Conservation (phyloP, 495 filamentous ascomycete species). For the Penicillium argentinense region DNA sequence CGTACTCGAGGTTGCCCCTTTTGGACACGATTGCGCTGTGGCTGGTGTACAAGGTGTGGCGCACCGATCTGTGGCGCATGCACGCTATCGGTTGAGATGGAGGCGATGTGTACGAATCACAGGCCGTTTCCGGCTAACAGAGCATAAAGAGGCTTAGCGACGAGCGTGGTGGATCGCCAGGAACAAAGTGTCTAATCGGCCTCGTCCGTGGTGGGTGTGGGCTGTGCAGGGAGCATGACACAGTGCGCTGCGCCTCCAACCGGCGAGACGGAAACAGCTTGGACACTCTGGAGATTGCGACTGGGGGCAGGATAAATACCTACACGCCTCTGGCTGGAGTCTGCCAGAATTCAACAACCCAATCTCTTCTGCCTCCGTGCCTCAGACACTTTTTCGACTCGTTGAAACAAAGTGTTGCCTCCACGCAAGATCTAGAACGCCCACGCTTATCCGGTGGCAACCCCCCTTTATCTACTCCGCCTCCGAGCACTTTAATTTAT, state of each 20-base stretch:
- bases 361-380: too few relatives aligned
- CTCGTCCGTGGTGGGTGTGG: slow-evolving; percentile 1
- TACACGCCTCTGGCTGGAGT: not conserved
- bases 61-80: not conserved
- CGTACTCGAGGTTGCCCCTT: too few relatives aligned
- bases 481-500: not conserved
- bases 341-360: too few relatives aligned
- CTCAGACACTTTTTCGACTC: too few relatives aligned
- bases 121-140: not conserved
- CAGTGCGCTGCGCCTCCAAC: slow-evolving; percentile 1
- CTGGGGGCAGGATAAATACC: not conserved
- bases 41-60: not conserved
- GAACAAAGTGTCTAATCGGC: slow-evolving; percentile 2
- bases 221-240: slow-evolving; percentile 5
- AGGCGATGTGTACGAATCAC: not conserved
- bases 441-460: slow-evolving; percentile 8
- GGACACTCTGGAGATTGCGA: not conserved
- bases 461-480: slow-evolving; percentile 3
- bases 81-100: too few relatives aligned
- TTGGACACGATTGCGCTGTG: too few relatives aligned
- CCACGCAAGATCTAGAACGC: slow-evolving; percentile 6
- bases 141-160: slow-evolving; percentile 2
- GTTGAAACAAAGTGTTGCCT: not conserved
- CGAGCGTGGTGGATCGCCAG: slow-evolving; percentile 12
- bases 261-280: not conserved